Base-by-base conservation (phyloP, 129 eudicot genomes). In the Lactuca sativa region DNA sequence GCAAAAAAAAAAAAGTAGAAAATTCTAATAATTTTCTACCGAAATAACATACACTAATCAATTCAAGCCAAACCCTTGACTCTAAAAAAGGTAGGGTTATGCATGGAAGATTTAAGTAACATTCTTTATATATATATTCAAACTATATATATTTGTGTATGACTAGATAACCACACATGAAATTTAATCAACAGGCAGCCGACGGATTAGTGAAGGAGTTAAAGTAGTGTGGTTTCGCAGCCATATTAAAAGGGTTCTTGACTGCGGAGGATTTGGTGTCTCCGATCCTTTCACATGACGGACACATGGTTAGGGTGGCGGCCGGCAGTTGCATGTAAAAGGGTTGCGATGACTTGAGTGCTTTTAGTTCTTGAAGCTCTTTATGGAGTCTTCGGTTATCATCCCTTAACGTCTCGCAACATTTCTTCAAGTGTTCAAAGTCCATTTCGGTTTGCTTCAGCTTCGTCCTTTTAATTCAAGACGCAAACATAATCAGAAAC, bases 381-480 rank as follows among this genome's bases (percentile, higher is more conserved):
- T 82, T 92, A 7, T 89, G 95, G 10, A 92, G 95, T 84, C 90
- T 78, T 10, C 92, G 75, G 75, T 92, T 92, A 56, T 92, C 98
- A 30, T 89, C 90, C 1, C 90, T 84, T 47, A 92, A 66, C 9
- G 88, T 82, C 51, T 89, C 96, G 4, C 95, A 92, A 31, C 86
- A 92, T 76, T 83, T 92, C 85, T 92, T 92, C 81, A 86, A 69
- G 67, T 80, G 83, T 77, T 92, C 96, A 12, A 88, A 92, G 82
- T 92, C 96, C 71, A 92, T 85, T 73, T 92, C 98, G 5, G 96
- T 92, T 77, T 92, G 98, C 87, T 92, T 92, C 77, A 88, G 77
- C 82, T 92, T 92, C n/a, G 96, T 92, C 89, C 97, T 92, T 55
- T 40, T 36, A 60, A 14, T 76, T 4, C 9, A 56, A 53, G 6